phyloP scores from a whole-genome alignment of 2,329 filamentous ascomycete genomes.

The Aspergillus arachidicola region DNA sequence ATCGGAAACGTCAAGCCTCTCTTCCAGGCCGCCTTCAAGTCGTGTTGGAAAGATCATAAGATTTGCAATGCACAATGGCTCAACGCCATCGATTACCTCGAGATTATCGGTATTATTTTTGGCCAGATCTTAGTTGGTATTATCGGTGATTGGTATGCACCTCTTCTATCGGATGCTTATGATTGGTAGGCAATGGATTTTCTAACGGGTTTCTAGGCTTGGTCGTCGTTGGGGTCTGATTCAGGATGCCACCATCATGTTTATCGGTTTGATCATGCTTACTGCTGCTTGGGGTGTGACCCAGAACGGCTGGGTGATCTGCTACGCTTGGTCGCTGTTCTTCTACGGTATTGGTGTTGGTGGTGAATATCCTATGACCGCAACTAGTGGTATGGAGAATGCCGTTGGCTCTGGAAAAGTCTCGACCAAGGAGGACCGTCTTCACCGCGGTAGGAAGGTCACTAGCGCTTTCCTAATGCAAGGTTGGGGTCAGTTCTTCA shows the following conservation, averaged over 20 bases:
- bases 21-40: conserved; percentile 72
- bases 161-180: neutral
- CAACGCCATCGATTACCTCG: conserved; percentile 82
- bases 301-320: conserved; percentile 93
- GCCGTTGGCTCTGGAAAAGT: conserved; percentile 82
- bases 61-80: conserved; percentile 81
- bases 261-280: conserved; percentile 86
- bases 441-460: conserved; percentile 94
- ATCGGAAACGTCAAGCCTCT: conserved; percentile 90
- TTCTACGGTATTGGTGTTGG: conserved; percentile 73
- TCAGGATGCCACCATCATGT: conserved; percentile 94
- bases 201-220: conserved; percentile 56
- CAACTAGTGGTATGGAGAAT: conserved; percentile 92
- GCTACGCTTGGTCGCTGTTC: conserved; percentile 93
- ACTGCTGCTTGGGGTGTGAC: conserved; percentile 86
- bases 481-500: conserved; percentile 94
- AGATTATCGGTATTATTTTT: conserved; percentile 92
- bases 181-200: neutral
- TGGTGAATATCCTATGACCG: conserved; percentile 95
- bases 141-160: conserved; percentile 65
- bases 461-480: conserved; percentile 98
- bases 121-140: conserved; percentile 88
- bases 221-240: conserved; percentile 94
- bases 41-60: conserved; percentile 71
- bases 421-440: conserved; percentile 87